A percentile compares a stretch with the other conserved stretches of the same genome.
These are phyloP conservation scores for Rhodamnia rubescens DNA, from an alignment of 345 rosid species.

Conservation along the genomic window DNA sequence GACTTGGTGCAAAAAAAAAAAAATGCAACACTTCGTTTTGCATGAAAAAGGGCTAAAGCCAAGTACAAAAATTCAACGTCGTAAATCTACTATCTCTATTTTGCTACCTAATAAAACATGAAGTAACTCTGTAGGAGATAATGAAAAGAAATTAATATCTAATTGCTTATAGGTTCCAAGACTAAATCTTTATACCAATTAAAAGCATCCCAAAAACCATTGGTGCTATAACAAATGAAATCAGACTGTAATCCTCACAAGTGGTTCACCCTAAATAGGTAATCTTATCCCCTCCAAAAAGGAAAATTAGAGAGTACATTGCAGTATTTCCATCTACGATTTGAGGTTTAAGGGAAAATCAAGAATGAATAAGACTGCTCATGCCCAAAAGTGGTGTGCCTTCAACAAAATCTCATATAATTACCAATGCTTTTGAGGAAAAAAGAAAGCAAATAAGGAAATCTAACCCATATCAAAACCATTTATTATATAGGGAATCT, in stretches of 20 bases:
- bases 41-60: too few species aligned
- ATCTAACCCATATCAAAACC: not conserved
- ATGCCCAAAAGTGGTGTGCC: not conserved
- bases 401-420: not conserved
- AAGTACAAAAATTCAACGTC: too few species aligned
- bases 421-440: not conserved
- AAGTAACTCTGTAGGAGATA: too few species aligned
- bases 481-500: not conserved
- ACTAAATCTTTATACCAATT: too few species aligned
- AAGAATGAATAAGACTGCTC: too few species aligned
- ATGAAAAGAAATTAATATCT: too few species aligned
- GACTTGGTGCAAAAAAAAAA: not conserved
- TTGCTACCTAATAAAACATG: too few species aligned
- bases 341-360: not conserved
- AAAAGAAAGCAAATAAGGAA: not conserved
- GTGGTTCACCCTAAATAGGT: not conserved
- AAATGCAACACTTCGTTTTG: too few species aligned
- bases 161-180: too few species aligned
- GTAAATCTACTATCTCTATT: too few species aligned
- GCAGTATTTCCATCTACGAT: not conserved
- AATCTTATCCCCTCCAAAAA: not conserved
- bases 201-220: not conserved
- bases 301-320: not conserved
- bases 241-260: not conserved
- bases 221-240: not conserved